Base-by-base conservation (phyloP, 768 basidiomycete species). In the Serendipita sp. region DNA sequence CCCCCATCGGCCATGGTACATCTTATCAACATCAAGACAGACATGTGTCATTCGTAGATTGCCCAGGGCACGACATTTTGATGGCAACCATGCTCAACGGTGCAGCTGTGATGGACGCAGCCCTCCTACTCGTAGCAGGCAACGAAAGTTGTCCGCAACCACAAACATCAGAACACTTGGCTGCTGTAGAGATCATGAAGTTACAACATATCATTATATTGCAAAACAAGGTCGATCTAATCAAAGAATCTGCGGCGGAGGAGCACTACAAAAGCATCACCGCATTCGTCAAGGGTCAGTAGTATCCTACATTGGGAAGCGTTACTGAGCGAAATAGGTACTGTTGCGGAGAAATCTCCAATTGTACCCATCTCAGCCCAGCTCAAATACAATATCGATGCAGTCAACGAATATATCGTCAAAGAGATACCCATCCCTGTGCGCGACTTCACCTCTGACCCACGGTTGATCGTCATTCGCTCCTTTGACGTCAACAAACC, bases 41-140 rank as follows among this genome's bases (percentile, higher is more conserved):
- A 69, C 96, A 99, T 71, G 94, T 98, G 71, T 98, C 95, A 2
- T 99, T 99, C 75, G 96, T 99, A 72, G 96, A 99, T 75, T 92
- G 88, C 70, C 91, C 90, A 1, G 91, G 94, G 67, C 94, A 95
- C 83, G 93, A 97, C 75, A 98, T 99, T 85, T 85, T 99, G 75
- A 99, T 99, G 96, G 96, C 96, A 62, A 99, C 95, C 68, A 99
- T 99, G 96, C 80, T 99, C 70, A 98, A 98, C 81, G 96, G 95
- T 75, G 96, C 96, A 46, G 96, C 96, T 8, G 95, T 98, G 79
- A 99, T 98, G 96, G 94, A 98, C 76, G 96, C 94, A 64, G 96
- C 96, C 3, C 78, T 98, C 0, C 81, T 99, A 0, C 85, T 99
- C 64, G 84, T 99, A 66, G 96, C 96, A 23, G 96, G 90, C 34